Base-by-base conservation (phyloP, 306 rosid genomes). In the Rosa rugosa region DNA sequence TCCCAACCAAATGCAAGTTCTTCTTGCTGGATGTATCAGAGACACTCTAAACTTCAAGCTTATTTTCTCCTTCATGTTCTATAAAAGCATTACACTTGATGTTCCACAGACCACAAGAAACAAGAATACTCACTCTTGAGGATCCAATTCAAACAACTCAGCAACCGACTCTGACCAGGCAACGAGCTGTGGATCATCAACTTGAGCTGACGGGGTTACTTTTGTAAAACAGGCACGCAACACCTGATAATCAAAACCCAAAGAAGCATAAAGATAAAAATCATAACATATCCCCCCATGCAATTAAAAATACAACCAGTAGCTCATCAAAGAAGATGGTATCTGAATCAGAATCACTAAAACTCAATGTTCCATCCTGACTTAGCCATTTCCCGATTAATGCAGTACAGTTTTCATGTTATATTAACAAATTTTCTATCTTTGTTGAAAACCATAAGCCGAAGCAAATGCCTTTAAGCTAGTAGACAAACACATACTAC, bases 121-220 rank as follows among this genome's bases (percentile, higher is more conserved):
- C 38, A 45, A 56, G 45, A 75, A 71, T 38, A 85, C 93, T 89
- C 76, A 94, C 99, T 96, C 98, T 83, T 79, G 49, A 67, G 80
- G 83, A 81, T 96, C 99, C 88, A 96, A 86, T 53, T 96, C 98
- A 65, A 96, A 92, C 44, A 90, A 71, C 70, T 91, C 84, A 11
- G 98, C 87, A 81, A 91, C 97, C 0, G 93, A 73, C 74, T 86
- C 85, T 5, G 99, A 93, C 89, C 91, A 96, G 11, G 93, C 90
- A 12, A 91, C 98, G 36, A 96, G 97, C 80, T 93, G 97, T 81
- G 99, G 99, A 79, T 88, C 82, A 18, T 93, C 91, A 40, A 96
- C 97, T 85, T 69, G 68, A 38, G 70, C 92, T 2, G 99, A 93
- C 0, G 98, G 98, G 2, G 85, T 87, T 17, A 93, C 93, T 84